phyloP scores from a whole-genome alignment of 345 rosid genomes.

The Gossypium longicalyx region DNA sequence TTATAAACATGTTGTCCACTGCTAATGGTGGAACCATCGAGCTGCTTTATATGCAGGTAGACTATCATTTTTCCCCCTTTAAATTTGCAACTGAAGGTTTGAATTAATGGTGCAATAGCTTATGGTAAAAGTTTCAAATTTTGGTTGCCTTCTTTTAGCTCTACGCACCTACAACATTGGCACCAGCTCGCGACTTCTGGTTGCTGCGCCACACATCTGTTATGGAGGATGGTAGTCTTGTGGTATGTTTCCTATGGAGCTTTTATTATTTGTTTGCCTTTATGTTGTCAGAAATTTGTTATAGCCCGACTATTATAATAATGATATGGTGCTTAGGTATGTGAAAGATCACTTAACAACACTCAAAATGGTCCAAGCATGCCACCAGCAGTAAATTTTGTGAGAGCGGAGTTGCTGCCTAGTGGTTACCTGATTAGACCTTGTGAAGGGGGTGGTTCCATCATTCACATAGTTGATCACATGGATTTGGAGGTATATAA shows the following conservation, averaged over 20 bases:
- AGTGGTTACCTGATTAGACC: conserved; percentile 95
- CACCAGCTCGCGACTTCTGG: conserved; percentile 99
- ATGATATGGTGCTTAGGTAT: conserved; percentile 39
- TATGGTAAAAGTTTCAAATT: neutral
- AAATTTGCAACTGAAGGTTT: neutral
- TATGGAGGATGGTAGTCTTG: conserved; percentile 95
- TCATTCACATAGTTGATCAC: conserved; percentile 92
- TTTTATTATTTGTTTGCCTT: neutral
- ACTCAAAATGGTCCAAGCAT: conserved; percentile 93
- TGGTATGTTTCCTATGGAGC: conserved; percentile 43
- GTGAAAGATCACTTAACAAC: conserved; percentile 85
- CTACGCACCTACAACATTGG: conserved; percentile 93
- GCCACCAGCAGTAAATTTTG: conserved; percentile 92
- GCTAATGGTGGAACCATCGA: conserved; percentile 94
- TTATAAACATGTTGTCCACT: conserved; percentile 76
- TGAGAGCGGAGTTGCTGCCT: conserved; percentile 87
- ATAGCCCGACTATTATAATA: neutral
- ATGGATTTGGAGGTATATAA: conserved; percentile 76
- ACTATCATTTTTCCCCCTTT: neutral
- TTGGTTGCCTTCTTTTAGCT: conserved; percentile 39
- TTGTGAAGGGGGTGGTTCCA: conserved; percentile 99
- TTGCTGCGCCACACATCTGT: conserved; percentile 90
- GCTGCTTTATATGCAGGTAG: conserved; percentile 93
- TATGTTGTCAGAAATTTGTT: neutral
- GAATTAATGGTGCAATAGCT: neutral